Conservation (phyloP, 352 stramenopile species). For the Globisporangium recalcitrans region DNA sequence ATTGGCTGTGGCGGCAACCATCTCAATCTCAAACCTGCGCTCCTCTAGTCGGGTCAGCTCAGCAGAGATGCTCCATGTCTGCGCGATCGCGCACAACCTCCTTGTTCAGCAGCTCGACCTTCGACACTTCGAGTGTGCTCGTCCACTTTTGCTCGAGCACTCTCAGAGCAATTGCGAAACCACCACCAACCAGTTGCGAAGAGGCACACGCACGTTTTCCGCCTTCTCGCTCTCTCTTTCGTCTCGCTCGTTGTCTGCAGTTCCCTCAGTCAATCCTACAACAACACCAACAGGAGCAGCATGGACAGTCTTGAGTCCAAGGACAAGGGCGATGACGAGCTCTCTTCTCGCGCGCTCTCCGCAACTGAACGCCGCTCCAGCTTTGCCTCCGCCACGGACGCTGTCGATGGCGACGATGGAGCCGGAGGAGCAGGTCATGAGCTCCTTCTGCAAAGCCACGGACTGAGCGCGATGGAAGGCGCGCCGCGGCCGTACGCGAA, state of each 20-base stretch:
- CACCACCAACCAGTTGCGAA: neutral
- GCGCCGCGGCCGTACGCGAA: conserved; percentile 6
- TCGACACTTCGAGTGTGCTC: no score
- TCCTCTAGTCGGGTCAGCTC: no score
- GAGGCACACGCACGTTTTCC: neutral
- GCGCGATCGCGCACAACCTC: no score
- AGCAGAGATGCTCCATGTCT: no score
- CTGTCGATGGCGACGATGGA: neutral
- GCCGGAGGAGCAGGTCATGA: neutral
- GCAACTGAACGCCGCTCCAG: conserved; percentile 6
- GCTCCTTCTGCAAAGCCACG: conserved; percentile 12
- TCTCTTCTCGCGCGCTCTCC: neutral
- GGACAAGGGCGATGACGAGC: conserved; percentile 2
- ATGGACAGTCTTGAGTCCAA: conserved; percentile 24
- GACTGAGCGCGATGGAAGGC: conserved; percentile 1
- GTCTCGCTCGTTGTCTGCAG: conserved; percentile 1
- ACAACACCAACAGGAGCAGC: neutral
- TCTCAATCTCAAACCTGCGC: no score
- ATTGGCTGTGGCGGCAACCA: no score
- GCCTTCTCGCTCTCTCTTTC: neutral
- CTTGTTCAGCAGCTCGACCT: no score
- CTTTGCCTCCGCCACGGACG: conserved; percentile 4
- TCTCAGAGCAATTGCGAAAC: no score
- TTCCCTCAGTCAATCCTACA: neutral
- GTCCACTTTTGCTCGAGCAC: no score